phyloP scores from a whole-genome alignment of 495 filamentous ascomycete species.

The Daldinia caldariorum region DNA sequence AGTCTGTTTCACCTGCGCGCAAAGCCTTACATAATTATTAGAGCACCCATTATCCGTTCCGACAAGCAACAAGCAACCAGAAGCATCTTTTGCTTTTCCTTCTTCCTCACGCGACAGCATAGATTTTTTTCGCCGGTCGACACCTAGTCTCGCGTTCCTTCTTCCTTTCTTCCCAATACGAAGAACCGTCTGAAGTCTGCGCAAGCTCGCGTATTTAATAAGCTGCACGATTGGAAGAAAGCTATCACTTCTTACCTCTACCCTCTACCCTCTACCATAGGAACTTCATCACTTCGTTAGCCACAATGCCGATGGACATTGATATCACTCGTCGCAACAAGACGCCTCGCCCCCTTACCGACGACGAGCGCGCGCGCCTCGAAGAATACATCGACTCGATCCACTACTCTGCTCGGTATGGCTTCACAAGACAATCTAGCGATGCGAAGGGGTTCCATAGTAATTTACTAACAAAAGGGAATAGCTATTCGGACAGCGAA shows the following conservation, averaged over 20 bases:
- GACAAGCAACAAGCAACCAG: slow-evolving; percentile 20
- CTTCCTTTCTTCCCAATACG: background rate
- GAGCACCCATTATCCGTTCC: slow-evolving; percentile 12
- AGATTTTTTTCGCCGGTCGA: slow-evolving; percentile 10
- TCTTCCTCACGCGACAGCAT: slow-evolving; percentile 42
- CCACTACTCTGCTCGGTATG: slow-evolving; percentile 93
- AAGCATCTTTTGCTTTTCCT: slow-evolving; percentile 11
- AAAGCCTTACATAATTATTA: slow-evolving; percentile 5
- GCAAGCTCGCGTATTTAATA: background rate
- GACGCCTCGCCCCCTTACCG: slow-evolving; percentile 79
- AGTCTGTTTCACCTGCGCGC: slow-evolving; percentile 26
- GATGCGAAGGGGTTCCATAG: background rate
- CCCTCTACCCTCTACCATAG: background rate
- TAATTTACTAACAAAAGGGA: slow-evolving; percentile 27
- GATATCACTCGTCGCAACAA: slow-evolving; percentile 85
- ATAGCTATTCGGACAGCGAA: slow-evolving; percentile 86
- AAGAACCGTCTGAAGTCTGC: background rate
- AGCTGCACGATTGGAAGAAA: background rate
- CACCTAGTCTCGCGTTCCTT: background rate
- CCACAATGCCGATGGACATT: slow-evolving; percentile 67
- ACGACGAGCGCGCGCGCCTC: slow-evolving; percentile 79
- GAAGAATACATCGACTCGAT: slow-evolving; percentile 93
- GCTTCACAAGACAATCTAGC: slow-evolving; percentile 7
- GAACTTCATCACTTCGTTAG: slow-evolving; percentile 13
- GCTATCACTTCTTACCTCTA: slow-evolving; percentile 1